A percentile compares a stretch with the other conserved stretches of the same genome.
Conservation (phyloP, 2,329 filamentous ascomycete genomes). For the Neocucurbitaria cava region DNA sequence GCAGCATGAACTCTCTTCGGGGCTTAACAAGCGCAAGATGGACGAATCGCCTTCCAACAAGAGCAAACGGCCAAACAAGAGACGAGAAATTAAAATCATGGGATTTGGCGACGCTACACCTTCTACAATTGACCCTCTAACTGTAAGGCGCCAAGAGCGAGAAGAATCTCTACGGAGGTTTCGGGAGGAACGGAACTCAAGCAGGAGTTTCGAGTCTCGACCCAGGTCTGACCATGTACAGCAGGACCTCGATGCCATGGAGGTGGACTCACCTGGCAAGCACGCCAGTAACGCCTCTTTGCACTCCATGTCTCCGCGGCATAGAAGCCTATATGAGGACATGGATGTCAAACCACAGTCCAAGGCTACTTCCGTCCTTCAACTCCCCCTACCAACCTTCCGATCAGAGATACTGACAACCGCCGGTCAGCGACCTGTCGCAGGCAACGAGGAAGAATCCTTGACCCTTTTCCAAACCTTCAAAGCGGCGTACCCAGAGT, state of each 20-base stretch:
- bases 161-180: conserved; percentile 20
- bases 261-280: not conserved
- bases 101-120: conserved; percentile 16
- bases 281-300: not conserved
- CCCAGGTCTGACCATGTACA: not conserved
- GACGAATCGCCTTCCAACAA: conserved; percentile 24
- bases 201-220: conserved; percentile 15
- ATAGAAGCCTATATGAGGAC: conserved; percentile 25
- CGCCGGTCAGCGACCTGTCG: not conserved
- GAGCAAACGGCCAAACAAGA: conserved; percentile 25
- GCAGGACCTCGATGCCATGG: conserved; percentile 11
- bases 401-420: not conserved
- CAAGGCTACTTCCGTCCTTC: not conserved
- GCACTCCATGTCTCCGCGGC: conserved; percentile 24
- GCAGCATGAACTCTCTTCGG: not conserved
- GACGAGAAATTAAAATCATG: conserved; percentile 31
- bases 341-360: conserved; percentile 8
- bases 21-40: conserved; percentile 32
- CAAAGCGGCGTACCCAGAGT: conserved; percentile 45
- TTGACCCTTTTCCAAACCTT: conserved; percentile 34
- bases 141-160: conserved; percentile 12
- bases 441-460: not conserved
- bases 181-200: conserved; percentile 21
- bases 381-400: not conserved
- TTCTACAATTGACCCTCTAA: conserved; percentile 1